phyloP scores from a whole-genome alignment of 176 grass and related monocot species.

The Phyllostachys edulis region DNA sequence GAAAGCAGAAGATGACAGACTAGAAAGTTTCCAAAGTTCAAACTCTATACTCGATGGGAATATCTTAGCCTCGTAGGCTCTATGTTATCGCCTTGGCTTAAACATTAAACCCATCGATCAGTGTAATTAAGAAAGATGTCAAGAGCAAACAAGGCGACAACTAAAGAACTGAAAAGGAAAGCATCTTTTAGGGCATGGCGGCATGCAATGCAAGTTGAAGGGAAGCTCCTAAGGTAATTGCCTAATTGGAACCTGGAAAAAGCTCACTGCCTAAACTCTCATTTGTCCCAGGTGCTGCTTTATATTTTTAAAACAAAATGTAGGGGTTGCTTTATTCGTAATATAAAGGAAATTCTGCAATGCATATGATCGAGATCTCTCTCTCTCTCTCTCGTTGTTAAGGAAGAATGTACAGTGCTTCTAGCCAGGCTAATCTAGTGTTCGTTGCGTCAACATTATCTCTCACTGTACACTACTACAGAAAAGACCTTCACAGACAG shows the following conservation, averaged over 20 bases:
- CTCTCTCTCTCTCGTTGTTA: not conserved
- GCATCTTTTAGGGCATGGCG: too few relatives aligned
- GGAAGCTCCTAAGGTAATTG: too few relatives aligned
- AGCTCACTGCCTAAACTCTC: too few relatives aligned
- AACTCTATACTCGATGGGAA: not conserved
- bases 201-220: too few relatives aligned
- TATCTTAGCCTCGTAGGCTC: not conserved
- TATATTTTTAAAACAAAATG: not conserved
- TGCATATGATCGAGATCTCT: not conserved
- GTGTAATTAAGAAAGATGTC: not conserved
- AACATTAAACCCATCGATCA: not conserved
- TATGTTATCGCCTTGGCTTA: not conserved
- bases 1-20: not conserved
- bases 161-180: too few relatives aligned
- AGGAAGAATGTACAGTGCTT: slow-evolving; percentile 11
- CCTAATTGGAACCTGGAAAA: too few relatives aligned
- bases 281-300: not conserved
- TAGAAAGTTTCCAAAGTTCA: not conserved
- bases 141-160: too few relatives aligned
- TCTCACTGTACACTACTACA: too few relatives aligned
- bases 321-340: slow-evolving; percentile 18
- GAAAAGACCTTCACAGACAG: too few relatives aligned
- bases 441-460: not conserved
- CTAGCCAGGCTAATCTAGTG: too few relatives aligned
- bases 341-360: not conserved